Percentiles rank a stretch among this genome's conserved stretches.
phyloP scores from a whole-genome alignment of 192 early-diverging fungal species.

The Umbelopsis ramanniana region DNA sequence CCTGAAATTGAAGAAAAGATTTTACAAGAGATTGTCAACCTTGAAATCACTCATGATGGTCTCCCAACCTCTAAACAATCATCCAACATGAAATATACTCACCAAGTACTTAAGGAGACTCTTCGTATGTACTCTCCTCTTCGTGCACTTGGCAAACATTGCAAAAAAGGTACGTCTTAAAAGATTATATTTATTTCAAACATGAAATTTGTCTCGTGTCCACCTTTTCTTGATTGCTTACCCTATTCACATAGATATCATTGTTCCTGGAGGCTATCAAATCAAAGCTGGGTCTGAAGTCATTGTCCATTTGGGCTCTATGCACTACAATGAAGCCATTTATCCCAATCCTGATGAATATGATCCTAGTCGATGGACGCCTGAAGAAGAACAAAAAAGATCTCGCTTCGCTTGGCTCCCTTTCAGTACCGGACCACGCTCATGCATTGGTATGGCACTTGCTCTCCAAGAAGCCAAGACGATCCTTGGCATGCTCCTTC shows the following conservation, averaged over 20 bases:
- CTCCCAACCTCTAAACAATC: conserved; percentile 45
- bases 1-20: conserved; percentile 47
- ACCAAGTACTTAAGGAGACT: conserved; percentile 61
- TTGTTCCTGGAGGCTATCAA: conserved; percentile 49
- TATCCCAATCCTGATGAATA: conserved; percentile 51
- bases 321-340: conserved; percentile 52
- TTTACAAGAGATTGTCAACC: conserved; percentile 54
- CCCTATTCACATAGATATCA: conserved; percentile 28
- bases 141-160: conserved; percentile 42
- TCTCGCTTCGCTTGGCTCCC: conserved; percentile 57
- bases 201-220: not conserved
- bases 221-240: not conserved
- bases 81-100: conserved; percentile 48
- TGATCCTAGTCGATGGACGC: conserved; percentile 57
- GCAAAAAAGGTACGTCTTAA: conserved; percentile 37
- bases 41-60: conserved; percentile 36
- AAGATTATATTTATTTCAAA: too few species aligned
- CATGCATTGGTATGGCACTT: conserved; percentile 65
- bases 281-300: conserved; percentile 37
- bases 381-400: conserved; percentile 55
- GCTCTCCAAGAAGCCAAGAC: conserved; percentile 63
- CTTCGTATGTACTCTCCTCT: conserved; percentile 58
- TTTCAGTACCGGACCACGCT: conserved; percentile 52
- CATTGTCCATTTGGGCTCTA: conserved; percentile 33
- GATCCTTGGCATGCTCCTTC: conserved; percentile 53